Conservation (phyloP, 2,329 filamentous ascomycete genomes). For the Cladosporium austrohemisphaericum region DNA sequence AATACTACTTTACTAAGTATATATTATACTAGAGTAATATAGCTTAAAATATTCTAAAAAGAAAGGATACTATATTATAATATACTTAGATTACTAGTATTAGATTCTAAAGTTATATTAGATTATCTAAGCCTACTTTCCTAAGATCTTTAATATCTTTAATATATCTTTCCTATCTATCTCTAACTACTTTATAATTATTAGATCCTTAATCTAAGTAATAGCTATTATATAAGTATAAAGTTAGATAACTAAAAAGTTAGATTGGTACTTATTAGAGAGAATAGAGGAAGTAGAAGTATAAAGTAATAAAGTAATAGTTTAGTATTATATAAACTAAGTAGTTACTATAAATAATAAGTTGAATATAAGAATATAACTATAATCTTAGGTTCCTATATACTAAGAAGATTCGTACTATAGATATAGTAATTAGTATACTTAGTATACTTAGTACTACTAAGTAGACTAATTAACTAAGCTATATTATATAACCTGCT, state of each 20-base stretch:
- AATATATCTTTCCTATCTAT: too few species aligned
- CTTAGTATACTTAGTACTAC: not conserved
- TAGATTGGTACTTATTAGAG: not conserved
- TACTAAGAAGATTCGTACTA: constrained; percentile 7
- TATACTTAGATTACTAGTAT: too few species aligned
- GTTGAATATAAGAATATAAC: not conserved
- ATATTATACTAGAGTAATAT: too few species aligned
- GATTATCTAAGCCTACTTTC: too few species aligned
- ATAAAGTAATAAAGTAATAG: not conserved
- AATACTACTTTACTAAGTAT: too few species aligned
- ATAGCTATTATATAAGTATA: not conserved
- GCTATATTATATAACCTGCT: too few species aligned
- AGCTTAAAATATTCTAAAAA: too few species aligned
- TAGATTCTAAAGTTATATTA: too few species aligned
- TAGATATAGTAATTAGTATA: not conserved
- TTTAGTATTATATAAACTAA: not conserved
- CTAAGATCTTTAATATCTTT: too few species aligned
- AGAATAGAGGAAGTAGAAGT: not conserved
- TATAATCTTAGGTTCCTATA: constrained; percentile 1
- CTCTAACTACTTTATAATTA: too few species aligned
- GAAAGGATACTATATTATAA: too few species aligned
- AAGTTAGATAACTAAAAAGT: constrained; percentile 1
- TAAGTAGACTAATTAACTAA: too few species aligned
- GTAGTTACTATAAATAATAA: constrained; percentile 5
- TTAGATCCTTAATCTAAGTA: constrained; percentile 10